Conservation (phyloP, 805 yeast genomes). For the Candida vaughaniae region DNA sequence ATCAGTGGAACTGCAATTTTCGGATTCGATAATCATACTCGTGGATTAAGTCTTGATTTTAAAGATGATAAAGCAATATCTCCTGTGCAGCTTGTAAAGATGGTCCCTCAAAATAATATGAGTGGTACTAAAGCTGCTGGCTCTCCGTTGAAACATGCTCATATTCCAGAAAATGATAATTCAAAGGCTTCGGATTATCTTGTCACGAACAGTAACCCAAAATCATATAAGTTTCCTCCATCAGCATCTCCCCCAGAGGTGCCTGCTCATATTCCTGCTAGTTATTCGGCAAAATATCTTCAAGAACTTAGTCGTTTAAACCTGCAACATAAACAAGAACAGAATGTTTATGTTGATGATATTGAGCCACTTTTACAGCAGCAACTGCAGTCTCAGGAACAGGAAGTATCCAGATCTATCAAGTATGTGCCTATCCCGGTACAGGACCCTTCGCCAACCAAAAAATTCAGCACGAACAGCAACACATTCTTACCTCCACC, state of each 20-base stretch:
- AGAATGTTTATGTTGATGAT: slow-evolving; percentile 28
- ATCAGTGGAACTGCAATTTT: slow-evolving; percentile 80
- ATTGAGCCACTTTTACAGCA: slow-evolving; percentile 27
- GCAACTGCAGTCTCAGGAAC: neutral
- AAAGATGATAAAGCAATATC: slow-evolving; percentile 31
- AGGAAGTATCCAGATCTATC: too few species aligned
- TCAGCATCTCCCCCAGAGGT: slow-evolving; percentile 27
- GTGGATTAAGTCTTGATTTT: slow-evolving; percentile 59
- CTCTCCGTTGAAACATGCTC: slow-evolving; percentile 3
- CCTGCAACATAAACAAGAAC: neutral
- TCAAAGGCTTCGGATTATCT: slow-evolving; percentile 37
- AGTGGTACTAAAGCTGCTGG: slow-evolving; percentile 2
- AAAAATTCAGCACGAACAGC: slow-evolving; percentile 5
- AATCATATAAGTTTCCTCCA: slow-evolving; percentile 58
- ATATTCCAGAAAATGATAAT: slow-evolving; percentile 12
- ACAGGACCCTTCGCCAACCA: slow-evolving; percentile 28
- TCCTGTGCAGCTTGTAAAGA: slow-evolving; percentile 29
- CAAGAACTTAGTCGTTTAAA: slow-evolving; percentile 25
- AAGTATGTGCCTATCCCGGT: slow-evolving; percentile 43
- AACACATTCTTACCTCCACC: slow-evolving; percentile 35
- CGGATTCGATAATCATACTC: slow-evolving; percentile 66
- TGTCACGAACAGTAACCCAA: slow-evolving; percentile 46
- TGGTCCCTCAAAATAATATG: neutral
- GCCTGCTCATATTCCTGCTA: slow-evolving; percentile 16
- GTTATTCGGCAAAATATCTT: slow-evolving; percentile 44